A percentile compares a stretch with the other conserved stretches of the same genome.
phyloP scores from a whole-genome alignment of 2,329 filamentous ascomycete genomes.

The Ascochyta viciae-villosae region DNA sequence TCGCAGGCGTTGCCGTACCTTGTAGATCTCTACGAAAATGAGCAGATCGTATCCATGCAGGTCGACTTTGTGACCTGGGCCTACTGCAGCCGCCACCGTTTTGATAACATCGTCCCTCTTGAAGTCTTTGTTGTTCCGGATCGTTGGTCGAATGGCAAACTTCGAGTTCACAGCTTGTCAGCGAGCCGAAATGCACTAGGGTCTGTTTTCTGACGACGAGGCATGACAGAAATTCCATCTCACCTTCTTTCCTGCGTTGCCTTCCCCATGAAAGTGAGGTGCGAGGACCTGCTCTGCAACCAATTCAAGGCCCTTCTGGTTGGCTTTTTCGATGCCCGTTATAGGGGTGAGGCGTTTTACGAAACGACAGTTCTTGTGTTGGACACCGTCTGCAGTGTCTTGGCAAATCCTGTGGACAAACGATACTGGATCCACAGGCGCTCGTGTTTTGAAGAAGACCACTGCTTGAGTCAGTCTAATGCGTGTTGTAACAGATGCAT shows the following conservation, averaged over 20 bases:
- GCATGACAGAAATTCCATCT: slow-evolving; percentile 25
- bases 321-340: slow-evolving; percentile 69
- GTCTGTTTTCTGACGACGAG: slow-evolving; percentile 15
- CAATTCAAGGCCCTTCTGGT: slow-evolving; percentile 70
- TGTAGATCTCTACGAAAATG: slow-evolving; percentile 80
- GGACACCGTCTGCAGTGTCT: slow-evolving; percentile 60
- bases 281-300: slow-evolving; percentile 69
- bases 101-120: slow-evolving; percentile 74
- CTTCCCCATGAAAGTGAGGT: slow-evolving; percentile 66
- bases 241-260: slow-evolving; percentile 61
- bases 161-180: slow-evolving; percentile 48
- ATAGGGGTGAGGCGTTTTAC: slow-evolving; percentile 68
- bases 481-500: not conserved
- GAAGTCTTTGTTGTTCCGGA: slow-evolving; percentile 74
- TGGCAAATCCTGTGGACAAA: slow-evolving; percentile 66
- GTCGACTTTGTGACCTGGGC: slow-evolving; percentile 75
- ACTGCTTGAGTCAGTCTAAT: slow-evolving; percentile 51
- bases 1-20: slow-evolving; percentile 61
- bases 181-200: slow-evolving; percentile 18
- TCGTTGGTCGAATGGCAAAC: slow-evolving; percentile 85
- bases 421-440: slow-evolving; percentile 65
- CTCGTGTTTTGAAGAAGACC: slow-evolving; percentile 64
- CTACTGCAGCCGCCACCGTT: slow-evolving; percentile 70
- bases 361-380: slow-evolving; percentile 63
- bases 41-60: slow-evolving; percentile 79